Evolutionary conservation across 179 eudicot genomes (phyloP), one percentile per base, ranked within the genome.

Genomic region (Drosera spatulata): DNA sequence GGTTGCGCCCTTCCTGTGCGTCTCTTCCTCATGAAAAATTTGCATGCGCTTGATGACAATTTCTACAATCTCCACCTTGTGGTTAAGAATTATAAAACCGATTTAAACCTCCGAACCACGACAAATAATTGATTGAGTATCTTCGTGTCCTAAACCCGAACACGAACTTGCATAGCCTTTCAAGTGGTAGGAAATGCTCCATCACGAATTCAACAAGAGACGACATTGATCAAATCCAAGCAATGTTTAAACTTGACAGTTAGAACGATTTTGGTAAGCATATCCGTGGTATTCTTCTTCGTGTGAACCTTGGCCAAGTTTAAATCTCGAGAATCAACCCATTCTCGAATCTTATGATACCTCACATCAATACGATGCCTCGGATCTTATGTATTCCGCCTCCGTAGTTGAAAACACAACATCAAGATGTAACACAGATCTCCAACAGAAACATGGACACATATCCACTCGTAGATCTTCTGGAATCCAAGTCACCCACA

Each of bases 181-280:
- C 33, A 22, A 22, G 33, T 22, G 33, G 33, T 22, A 22, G 33
- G 33, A 22, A 22, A 22, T 22, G 1, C 33, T 22, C 33, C 33
- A 22, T 1, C 33, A 22, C 33, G 33, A 22, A 22, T 1, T 22
- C 33, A 22, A 22, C 33, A 22, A 22, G 33, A 22, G 33, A 1
- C 33, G 33, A 22, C 33, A 22, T 22, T 22, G 33, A 43, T 7
- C 45, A 43, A 43, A 2, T 7, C 45, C 5, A 43, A 4, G 56
- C 38, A 53, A 13, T 53, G 56, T 3, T 53, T n/a, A 40, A 56
- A 56, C 59, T 56, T 56, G 41, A 9, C 59, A 6, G 10, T 39
- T 6, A 40, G 9, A 43, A 56, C 44, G 7, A 38, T 3, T 12
- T 56, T 56, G 45, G 41, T 56, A 12, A 56, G n/a, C 11, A 40